Conservation (phyloP, 2,329 filamentous ascomycete genomes). For the Phyllosticta paracitricarpa region DNA sequence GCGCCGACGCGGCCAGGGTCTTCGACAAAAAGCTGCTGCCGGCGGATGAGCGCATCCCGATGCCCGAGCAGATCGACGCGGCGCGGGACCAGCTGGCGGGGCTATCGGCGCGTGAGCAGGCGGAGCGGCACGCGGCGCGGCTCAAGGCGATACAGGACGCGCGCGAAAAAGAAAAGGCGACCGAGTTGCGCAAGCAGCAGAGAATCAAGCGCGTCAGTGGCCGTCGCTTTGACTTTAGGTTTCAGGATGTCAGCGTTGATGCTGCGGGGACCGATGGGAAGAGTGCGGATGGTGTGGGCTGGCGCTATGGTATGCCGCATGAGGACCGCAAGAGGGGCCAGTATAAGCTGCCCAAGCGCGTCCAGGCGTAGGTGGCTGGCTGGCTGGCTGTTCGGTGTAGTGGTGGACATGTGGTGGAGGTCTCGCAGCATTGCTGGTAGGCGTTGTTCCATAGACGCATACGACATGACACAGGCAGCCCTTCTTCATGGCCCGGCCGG, state of each 20-base stretch:
- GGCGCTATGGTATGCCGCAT: slow-evolving; percentile 52
- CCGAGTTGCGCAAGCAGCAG: slow-evolving; percentile 29
- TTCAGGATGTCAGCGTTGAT: slow-evolving; percentile 48
- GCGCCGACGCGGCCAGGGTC: slow-evolving; percentile 52
- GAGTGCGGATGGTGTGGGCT: slow-evolving; percentile 43
- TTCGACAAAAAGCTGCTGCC: slow-evolving; percentile 50
- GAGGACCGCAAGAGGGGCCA: slow-evolving; percentile 53
- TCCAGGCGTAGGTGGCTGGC: slow-evolving; percentile 30
- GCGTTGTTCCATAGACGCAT: too few species aligned
- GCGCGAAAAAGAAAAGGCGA: slow-evolving; percentile 31
- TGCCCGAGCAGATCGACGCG: slow-evolving; percentile 46
- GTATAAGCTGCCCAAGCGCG: slow-evolving; percentile 53
- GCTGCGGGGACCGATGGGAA: slow-evolving; percentile 46
- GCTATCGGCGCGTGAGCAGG: slow-evolving; percentile 26
- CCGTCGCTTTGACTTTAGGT: slow-evolving; percentile 50
- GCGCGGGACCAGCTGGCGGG: slow-evolving; percentile 28
- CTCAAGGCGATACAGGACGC: slow-evolving; percentile 30
- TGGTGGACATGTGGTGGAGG: too few species aligned
- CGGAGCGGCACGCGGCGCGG: slow-evolving; percentile 17
- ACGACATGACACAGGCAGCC: too few species aligned
- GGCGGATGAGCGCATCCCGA: slow-evolving; percentile 53
- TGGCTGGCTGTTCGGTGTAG: too few species aligned
- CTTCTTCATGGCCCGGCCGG: too few species aligned
- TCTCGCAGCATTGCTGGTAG: too few species aligned
- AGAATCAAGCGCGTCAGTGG: slow-evolving; percentile 34